Percentiles rank a stretch among this genome's conserved stretches.
Conservation (phyloP, 2,329 filamentous ascomycete species). For the Trematosphaeria pertusa region DNA sequence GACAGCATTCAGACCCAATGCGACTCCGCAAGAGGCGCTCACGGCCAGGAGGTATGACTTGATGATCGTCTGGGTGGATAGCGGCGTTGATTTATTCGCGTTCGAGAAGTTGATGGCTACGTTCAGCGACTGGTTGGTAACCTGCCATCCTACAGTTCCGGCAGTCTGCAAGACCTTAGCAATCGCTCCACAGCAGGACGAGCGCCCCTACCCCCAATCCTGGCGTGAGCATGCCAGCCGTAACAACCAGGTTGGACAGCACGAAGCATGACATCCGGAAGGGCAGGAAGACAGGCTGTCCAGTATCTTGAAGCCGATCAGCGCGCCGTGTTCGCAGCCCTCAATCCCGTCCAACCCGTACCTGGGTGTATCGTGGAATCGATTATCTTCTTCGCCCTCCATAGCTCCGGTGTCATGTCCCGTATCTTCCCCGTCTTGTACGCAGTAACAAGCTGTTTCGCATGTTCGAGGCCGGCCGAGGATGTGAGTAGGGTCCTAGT, state of each 20-base stretch:
- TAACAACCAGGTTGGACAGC: constrained; percentile 91
- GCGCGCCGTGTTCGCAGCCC: constrained; percentile 9
- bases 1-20: constrained; percentile 86
- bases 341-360: constrained; percentile 52
- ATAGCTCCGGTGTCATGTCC: constrained; percentile 88
- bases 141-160: constrained; percentile 92
- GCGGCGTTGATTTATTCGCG: constrained; percentile 93
- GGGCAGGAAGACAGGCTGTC: constrained; percentile 87
- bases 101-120: constrained; percentile 98
- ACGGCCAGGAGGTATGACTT: constrained; percentile 94
- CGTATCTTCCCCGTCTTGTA: constrained; percentile 86
- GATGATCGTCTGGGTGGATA: constrained; percentile 79
- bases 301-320: constrained; percentile 72
- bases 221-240: constrained; percentile 95
- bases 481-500: constrained; percentile 85
- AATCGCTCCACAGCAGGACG: constrained; percentile 4
- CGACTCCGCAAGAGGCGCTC: constrained; percentile 90
- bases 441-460: constrained; percentile 78
- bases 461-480: constrained; percentile 77
- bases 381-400: constrained; percentile 95
- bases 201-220: constrained; percentile 69
- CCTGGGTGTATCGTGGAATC: constrained; percentile 96
- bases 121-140: constrained; percentile 96
- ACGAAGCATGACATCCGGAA: constrained; percentile 98
- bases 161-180: constrained; percentile 64